Percentiles rank a stretch among this genome's conserved stretches.
Evolutionary conservation across 495 filamentous ascomycete species (phyloP).

Genomic region (Neurospora sp.): DNA sequence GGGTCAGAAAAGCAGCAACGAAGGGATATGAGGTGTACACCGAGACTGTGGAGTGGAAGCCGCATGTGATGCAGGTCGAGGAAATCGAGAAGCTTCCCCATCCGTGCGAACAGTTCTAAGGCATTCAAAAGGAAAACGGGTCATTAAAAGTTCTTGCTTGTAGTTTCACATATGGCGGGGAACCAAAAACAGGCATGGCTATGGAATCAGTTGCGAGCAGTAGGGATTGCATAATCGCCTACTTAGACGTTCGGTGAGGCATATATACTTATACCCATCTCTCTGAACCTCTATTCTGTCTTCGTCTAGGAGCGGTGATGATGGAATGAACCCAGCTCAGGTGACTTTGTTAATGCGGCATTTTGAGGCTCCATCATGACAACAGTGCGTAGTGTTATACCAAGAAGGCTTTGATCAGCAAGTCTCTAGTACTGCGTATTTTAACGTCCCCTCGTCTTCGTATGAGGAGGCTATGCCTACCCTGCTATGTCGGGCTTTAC

Average conservation of each 20-base stretch:
- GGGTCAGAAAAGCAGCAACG: neutral
- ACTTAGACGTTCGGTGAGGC: neutral
- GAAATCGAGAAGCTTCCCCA: neutral
- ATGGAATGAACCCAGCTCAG: neutral
- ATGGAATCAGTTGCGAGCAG: neutral
- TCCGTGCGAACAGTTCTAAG: neutral
- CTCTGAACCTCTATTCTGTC: neutral
- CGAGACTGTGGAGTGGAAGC: neutral
- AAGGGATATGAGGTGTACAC: neutral
- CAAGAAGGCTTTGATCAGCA: neutral
- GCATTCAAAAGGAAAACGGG: neutral
- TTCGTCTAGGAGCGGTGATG: neutral
- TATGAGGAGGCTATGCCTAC: neutral
- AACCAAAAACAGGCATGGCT: neutral
- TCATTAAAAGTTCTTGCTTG: neutral
- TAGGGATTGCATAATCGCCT: neutral
- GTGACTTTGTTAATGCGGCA: neutral
- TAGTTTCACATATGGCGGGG: neutral
- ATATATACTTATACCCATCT: neutral
- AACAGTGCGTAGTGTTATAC: neutral
- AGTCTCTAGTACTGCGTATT: neutral
- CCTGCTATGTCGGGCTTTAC: neutral
- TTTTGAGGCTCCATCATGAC: neutral
- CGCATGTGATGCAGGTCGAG: neutral
- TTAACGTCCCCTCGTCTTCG: neutral